Base-by-base conservation (phyloP, 208 protist species). In the Vickermania ingenoplastis region DNA sequence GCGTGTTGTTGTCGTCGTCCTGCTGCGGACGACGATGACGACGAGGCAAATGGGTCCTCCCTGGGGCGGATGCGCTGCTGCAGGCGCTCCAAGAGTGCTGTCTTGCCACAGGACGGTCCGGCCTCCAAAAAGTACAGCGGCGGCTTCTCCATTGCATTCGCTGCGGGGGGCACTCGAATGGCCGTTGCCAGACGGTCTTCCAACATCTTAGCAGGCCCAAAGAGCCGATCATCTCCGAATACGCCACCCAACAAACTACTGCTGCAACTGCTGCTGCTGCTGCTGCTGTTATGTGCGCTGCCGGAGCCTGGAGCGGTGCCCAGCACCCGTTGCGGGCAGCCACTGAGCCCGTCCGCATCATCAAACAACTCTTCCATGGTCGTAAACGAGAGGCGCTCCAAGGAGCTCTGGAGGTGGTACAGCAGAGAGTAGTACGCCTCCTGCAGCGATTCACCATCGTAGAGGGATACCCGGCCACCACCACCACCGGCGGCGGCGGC, bases 371-470 rank as follows among this genome's bases (percentile, higher is more conserved):
- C 80, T 57, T 73, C 67, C 0, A 92, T 59, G 2, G 79, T 81
- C 22, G 77, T 92, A 3, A 76, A 48, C 0, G 79, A 63, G 4
- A 92, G 77, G 36, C 61, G 65, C 31, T 73, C 73, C 7, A 83
- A 62, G 49, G 76, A 76, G 22, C 69, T 63, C 7, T 78, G 78
- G 24, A 92, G 52, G 29, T 81, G 79, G 53, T 77, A 81, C 28
- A 92, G 71, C 2, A 92, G 52, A 4, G 86, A 84, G 53, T 87
- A 62, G 71, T 92, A 92, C 59, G 86, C 81, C 50, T 75, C 72
- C 61, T 90, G 75, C 1, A 79, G 72, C 0, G 80, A 41, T 30
- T 92, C 77, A 36, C 76, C 61, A 14, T 59, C 45, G 45, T 49
- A 31, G 25, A 11, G 14, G 50, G 59, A 59, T 17, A 21, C 17